Percentiles rank a stretch among this genome's conserved stretches.
Conservation (phyloP, 805 yeast genomes). For the Sungouiozyma intestinalis region DNA sequence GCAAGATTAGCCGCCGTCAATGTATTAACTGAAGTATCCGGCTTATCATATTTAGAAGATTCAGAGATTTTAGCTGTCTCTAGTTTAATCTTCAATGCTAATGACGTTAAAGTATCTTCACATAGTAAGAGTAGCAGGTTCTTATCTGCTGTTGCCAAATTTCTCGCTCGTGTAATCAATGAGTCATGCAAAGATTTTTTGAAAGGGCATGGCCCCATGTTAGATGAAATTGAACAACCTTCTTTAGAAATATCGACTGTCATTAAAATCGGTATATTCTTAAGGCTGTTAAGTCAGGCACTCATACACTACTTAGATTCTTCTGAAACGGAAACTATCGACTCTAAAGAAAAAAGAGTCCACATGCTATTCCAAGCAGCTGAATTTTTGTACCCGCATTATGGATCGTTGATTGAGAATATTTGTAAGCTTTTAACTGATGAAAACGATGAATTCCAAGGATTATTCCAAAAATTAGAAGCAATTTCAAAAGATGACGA, state of each 20-base stretch:
- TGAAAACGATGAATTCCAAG: conserved; percentile 13
- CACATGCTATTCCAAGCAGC: conserved; percentile 24
- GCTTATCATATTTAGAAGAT: conserved; percentile 54
- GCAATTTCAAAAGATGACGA: conserved; percentile 5
- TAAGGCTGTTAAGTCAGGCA: conserved; percentile 19
- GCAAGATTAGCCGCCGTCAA: conserved; percentile 44
- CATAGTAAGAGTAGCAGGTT: conserved; percentile 26
- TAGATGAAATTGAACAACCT: conserved; percentile 8
- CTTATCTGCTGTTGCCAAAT: conserved; percentile 42
- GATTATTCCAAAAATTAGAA: conserved; percentile 2
- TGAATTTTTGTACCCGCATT: conserved; percentile 25
- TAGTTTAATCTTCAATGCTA: conserved; percentile 34
- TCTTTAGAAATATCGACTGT: conserved; percentile 9
- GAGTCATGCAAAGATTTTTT: conserved; percentile 31
- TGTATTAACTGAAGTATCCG: conserved; percentile 45
- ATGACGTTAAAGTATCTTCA: conserved; percentile 24
- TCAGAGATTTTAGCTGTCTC: conserved; percentile 39
- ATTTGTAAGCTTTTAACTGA: conserved; percentile 18
- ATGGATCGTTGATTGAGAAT: conserved; percentile 14
- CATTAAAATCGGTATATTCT: conserved; percentile 18
- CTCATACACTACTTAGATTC: conserved; percentile 11
- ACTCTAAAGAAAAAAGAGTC: conserved; percentile 7
- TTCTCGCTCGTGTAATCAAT: conserved; percentile 37
- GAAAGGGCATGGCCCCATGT: conserved; percentile 22
- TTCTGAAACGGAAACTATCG: conserved; percentile 4